Conservation (phyloP, 176 grass and related monocot species). For the Eragrostis curvula region DNA sequence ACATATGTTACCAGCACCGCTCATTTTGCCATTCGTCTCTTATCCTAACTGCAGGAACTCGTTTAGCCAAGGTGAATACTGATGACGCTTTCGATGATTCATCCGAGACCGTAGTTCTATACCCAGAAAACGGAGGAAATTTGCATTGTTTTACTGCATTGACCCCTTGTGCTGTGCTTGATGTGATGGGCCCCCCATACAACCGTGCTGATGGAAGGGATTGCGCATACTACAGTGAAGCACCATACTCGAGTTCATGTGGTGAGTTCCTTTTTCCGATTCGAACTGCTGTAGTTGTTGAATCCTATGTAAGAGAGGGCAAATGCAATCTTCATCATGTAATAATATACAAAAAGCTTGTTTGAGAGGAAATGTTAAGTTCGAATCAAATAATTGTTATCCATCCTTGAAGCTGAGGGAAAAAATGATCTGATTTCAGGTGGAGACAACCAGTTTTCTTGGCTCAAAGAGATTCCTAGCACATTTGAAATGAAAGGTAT, state of each 20-base stretch:
- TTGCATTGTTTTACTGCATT: conserved; percentile 84
- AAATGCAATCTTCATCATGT: background rate
- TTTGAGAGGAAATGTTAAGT: background rate
- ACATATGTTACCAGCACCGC: background rate
- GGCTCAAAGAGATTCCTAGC: conserved; percentile 56
- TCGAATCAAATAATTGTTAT: background rate
- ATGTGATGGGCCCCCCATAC: conserved; percentile 84
- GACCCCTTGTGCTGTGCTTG: conserved; percentile 85
- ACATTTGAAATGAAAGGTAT: conserved; percentile 51
- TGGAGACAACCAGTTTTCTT: conserved; percentile 51
- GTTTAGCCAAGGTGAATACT: conserved; percentile 74
- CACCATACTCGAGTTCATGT: conserved; percentile 32
- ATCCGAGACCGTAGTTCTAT: conserved; percentile 65
- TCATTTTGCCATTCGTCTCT: background rate
- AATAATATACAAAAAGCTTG: background rate
- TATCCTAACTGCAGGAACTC: conserved; percentile 40
- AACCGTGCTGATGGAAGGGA: conserved; percentile 59
- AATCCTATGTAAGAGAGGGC: background rate
- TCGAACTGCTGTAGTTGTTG: background rate
- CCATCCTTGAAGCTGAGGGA: background rate
- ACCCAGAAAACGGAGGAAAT: conserved; percentile 82
- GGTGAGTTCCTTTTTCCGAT: conserved; percentile 39
- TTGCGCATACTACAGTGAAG: conserved; percentile 66
- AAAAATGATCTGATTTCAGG: conserved; percentile 50
- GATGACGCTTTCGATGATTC: conserved; percentile 56